Base-by-base conservation (phyloP, 2,329 filamentous ascomycete species). In the Ciborinia camelliae region DNA sequence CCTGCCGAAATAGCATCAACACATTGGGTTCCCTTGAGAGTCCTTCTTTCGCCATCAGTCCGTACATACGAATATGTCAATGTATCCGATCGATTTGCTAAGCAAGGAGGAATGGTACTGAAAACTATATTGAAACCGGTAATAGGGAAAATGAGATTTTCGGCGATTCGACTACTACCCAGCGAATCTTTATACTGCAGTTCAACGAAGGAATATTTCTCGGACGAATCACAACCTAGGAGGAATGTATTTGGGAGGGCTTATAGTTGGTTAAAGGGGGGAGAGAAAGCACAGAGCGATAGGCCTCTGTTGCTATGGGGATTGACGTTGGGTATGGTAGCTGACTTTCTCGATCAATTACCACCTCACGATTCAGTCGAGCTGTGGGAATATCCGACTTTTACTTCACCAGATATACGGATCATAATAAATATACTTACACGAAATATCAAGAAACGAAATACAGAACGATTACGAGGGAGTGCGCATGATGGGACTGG, bases 331-430 rank as follows among this genome's bases (percentile, higher is more conserved):
- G 87, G 87, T 6, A 84, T 90, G 39, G 75, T 90, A 47, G 84
- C 85, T 20, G 88, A 90, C 74, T 86, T 90, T 68, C 79, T 90
- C 30, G 86, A 90, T 68, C 81, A 88, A 71, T 76, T 90, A 4
- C 87, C 87, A n/a, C 86, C 86, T 1, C 79, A 84, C 43, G 79
- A 82, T 68, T 85, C 86, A 2, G 80, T 89, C 4, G 77, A 83
- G 41, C 74, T 89, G 32, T 90, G 87, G 86, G 82, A 82, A 37
- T 89, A 89, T 71, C 88, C 88, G 0, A 90, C 85, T 1, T 90
- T 90, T 72, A 88, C 86, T 0, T 80, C 83, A 1, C 80, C 80
- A 64, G 88, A 90, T 70, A 79, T 90, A 4, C 79, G 83, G 7
- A 77, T 86, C 39, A 77, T 85, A 14, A 81, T 90, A 62, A 86